These are phyloP conservation scores for Aspergillus hiratsukae DNA, from an alignment of 2,329 filamentous ascomycete genomes.

Conservation along the genomic window DNA sequence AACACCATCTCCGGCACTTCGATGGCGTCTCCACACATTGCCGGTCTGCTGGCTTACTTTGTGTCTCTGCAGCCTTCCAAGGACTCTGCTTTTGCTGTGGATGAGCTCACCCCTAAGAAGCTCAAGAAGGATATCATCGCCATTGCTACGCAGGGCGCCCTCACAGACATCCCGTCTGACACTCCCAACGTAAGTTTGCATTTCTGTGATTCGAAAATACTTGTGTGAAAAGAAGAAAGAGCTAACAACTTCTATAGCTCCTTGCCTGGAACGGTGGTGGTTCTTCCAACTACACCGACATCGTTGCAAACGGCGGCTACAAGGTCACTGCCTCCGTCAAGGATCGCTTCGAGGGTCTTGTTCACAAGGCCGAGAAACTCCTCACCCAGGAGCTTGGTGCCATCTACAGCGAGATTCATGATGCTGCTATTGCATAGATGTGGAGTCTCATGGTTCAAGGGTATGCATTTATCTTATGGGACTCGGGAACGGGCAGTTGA, in stretches of 20 bases:
- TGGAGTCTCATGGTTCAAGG: constrained; percentile 4
- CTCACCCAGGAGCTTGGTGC: constrained; percentile 44
- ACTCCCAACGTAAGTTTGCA: constrained; percentile 70
- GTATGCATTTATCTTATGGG: constrained; percentile 4
- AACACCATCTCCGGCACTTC: constrained; percentile 99
- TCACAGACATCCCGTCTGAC: constrained; percentile 75
- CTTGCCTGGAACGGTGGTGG: constrained; percentile 99
- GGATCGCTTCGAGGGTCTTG: constrained; percentile 38
- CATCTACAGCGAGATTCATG: constrained; percentile 42
- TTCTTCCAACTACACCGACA: constrained; percentile 81
- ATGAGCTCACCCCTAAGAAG: constrained; percentile 85
- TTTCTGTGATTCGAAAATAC: neutral
- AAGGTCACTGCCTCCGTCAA: constrained; percentile 43
- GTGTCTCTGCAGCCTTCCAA: constrained; percentile 88
- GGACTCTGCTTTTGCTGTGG: constrained; percentile 88
- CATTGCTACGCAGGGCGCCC: constrained; percentile 72
- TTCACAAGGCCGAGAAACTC: constrained; percentile 46
- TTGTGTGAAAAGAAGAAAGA: neutral
- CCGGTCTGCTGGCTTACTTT: constrained; percentile 95
- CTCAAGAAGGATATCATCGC: constrained; percentile 84
- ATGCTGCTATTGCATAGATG: constrained; percentile 45
- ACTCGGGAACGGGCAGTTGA: constrained; percentile 18
- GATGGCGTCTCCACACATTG: constrained; percentile 97
- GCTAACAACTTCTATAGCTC: constrained; percentile 46
- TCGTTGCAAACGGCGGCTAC: constrained; percentile 71